A percentile compares a stretch with the other conserved stretches of the same genome.
Conservation (phyloP, 805 yeast genomes). For the Wickerhamiella dianesei region DNA sequence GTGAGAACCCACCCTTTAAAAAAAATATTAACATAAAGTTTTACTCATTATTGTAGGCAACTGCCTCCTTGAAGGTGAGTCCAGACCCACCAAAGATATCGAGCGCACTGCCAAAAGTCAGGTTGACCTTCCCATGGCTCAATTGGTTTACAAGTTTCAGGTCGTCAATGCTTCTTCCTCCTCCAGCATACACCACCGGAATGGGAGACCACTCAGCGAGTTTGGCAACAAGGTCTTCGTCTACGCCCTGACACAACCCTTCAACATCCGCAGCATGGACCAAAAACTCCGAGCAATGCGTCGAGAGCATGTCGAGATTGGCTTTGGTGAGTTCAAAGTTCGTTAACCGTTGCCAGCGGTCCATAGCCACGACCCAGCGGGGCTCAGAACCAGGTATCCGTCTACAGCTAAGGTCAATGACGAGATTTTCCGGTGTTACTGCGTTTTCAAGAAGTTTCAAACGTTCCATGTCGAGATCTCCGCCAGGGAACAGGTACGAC, state of each 20-base stretch:
- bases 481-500: conserved; percentile 73
- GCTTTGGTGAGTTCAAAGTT: conserved; percentile 40
- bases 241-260: conserved; percentile 90
- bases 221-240: conserved; percentile 54
- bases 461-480: conserved; percentile 38
- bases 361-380: conserved; percentile 91
- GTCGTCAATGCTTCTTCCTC: conserved; percentile 67
- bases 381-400: conserved; percentile 22
- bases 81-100: conserved; percentile 88
- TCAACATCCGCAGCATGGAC: conserved; percentile 99
- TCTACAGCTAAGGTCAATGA: conserved; percentile 83
- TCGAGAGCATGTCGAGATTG: conserved; percentile 40
- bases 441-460: conserved; percentile 35
- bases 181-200: conserved; percentile 92
- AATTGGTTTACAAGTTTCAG: conserved; percentile 49
- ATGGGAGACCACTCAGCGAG: conserved; percentile 68
- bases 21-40: not conserved
- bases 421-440: conserved; percentile 52
- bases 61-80: conserved; percentile 64
- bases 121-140: conserved; percentile 73
- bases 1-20: conserved; percentile 4
- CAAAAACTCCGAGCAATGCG: conserved; percentile 72
- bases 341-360: conserved; percentile 92
- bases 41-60: conserved; percentile 50
- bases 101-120: conserved; percentile 84